phyloP scores from a whole-genome alignment of 2,329 filamentous ascomycete genomes.

The Aspergillus sp. region DNA sequence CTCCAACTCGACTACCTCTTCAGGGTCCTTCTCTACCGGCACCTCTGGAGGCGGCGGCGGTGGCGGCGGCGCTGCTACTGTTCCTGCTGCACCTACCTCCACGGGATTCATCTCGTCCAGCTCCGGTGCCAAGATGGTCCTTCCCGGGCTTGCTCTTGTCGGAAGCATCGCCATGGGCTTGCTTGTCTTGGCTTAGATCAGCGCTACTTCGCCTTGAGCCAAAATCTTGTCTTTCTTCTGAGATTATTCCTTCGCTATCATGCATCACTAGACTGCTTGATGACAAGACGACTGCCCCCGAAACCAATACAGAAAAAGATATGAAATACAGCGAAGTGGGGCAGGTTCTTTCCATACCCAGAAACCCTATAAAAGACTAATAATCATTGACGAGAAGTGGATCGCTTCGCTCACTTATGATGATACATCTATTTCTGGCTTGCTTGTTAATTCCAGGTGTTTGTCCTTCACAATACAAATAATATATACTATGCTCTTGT shows the following conservation, averaged over 20 bases:
- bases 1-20: neutral
- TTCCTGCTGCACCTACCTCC: neutral
- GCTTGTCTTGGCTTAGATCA: neutral
- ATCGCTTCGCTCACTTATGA: no score
- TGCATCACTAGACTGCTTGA: no score
- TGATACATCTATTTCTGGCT: no score
- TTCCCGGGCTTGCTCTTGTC: neutral
- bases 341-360: no score
- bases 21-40: neutral
- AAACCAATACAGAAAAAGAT: no score
- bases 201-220: neutral
- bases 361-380: no score
- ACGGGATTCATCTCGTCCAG: neutral
- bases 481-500: neutral
- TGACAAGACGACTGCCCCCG: no score
- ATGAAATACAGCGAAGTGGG: no score
- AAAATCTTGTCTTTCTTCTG: neutral
- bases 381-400: no score
- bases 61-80: neutral
- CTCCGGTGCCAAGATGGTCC: neutral
- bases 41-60: neutral
- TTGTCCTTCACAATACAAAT: no score
- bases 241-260: no score
- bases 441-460: no score
- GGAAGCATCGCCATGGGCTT: neutral